phyloP scores from a whole-genome alignment of 257 asterid genomes.

The Galeopsis tetrahit region DNA sequence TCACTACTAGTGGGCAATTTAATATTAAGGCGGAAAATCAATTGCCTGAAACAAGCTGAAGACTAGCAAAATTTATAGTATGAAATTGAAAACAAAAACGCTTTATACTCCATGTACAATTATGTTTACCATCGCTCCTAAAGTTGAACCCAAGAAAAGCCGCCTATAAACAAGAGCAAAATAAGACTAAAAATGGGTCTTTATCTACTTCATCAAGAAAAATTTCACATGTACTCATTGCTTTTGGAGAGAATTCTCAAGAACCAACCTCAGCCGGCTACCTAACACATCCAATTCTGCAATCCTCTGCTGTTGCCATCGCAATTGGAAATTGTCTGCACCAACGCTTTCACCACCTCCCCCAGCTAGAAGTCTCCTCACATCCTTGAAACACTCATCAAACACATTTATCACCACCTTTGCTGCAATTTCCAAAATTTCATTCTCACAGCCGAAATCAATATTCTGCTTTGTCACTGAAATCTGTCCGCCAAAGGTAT shows the following conservation, averaged over 20 bases:
- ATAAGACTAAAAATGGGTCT: conserved; percentile 20
- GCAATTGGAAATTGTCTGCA: conserved; percentile 43
- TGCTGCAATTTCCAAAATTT: conserved; percentile 43
- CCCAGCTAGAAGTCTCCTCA: conserved; percentile 38
- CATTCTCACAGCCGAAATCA: conserved; percentile 27
- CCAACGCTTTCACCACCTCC: conserved; percentile 32
- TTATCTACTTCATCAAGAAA: conserved; percentile 35
- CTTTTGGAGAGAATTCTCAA: conserved; percentile 59
- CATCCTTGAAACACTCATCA: conserved; percentile 67
- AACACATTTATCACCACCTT: conserved; percentile 59
- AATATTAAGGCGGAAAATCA: neutral
- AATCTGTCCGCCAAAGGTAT: conserved; percentile 21
- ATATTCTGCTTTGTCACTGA: conserved; percentile 22
- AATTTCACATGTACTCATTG: conserved; percentile 38
- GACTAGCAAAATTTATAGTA: neutral
- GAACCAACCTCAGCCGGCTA: conserved; percentile 68
- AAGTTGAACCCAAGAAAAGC: conserved; percentile 14
- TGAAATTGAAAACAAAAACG: conserved; percentile 5
- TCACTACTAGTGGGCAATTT: neutral
- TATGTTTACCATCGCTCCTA: conserved; percentile 22
- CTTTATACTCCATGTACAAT: conserved; percentile 38
- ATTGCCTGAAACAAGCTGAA: neutral
- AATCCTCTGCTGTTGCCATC: conserved; percentile 72
- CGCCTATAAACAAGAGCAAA: conserved; percentile 23
- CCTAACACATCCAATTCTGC: conserved; percentile 73